These are phyloP conservation scores for Simmondsia chinensis DNA, from an alignment of 148 eudicot species.

Conservation along the genomic window DNA sequence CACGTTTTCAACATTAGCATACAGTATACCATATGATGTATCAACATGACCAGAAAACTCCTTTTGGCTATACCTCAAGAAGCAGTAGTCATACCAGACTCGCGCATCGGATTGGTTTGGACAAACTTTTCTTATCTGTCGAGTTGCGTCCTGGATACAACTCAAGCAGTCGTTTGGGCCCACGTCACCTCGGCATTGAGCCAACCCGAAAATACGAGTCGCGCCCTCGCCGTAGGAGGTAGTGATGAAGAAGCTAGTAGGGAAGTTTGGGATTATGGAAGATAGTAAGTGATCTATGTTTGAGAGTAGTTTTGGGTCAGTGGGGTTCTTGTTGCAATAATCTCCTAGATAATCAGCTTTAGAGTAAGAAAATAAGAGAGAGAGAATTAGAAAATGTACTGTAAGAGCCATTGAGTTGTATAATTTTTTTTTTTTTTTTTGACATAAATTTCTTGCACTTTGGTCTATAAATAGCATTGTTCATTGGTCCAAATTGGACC, in stretches of 20 bases:
- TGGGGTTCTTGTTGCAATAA: constrained; percentile 32
- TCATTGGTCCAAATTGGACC: too few relatives aligned
- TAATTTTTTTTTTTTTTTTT: too few relatives aligned
- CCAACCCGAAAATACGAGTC: constrained; percentile 45
- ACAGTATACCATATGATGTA: constrained; percentile 27
- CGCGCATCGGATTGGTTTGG: constrained; percentile 48
- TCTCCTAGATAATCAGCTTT: constrained; percentile 28
- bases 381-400: too few relatives aligned
- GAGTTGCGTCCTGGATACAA: constrained; percentile 57
- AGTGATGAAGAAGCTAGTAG: constrained; percentile 27
- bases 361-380: constrained; percentile 6
- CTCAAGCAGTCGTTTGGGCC: constrained; percentile 36
- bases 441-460: too few relatives aligned
- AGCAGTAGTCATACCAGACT: constrained; percentile 72
- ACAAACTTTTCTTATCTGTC: constrained; percentile 29
- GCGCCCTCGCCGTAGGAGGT: constrained; percentile 37
- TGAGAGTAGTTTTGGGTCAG: too few relatives aligned
- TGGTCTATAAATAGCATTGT: too few relatives aligned
- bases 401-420: too few relatives aligned
- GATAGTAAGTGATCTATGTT: constrained; percentile 47
- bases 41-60: constrained; percentile 56
- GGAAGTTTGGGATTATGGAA: constrained; percentile 24
- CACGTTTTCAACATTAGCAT: constrained; percentile 36
- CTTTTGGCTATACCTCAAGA: constrained; percentile 47
- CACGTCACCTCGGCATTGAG: constrained; percentile 85